phyloP scores from a whole-genome alignment of 2,329 filamentous ascomycete genomes.

The Aplosporella prunicola region DNA sequence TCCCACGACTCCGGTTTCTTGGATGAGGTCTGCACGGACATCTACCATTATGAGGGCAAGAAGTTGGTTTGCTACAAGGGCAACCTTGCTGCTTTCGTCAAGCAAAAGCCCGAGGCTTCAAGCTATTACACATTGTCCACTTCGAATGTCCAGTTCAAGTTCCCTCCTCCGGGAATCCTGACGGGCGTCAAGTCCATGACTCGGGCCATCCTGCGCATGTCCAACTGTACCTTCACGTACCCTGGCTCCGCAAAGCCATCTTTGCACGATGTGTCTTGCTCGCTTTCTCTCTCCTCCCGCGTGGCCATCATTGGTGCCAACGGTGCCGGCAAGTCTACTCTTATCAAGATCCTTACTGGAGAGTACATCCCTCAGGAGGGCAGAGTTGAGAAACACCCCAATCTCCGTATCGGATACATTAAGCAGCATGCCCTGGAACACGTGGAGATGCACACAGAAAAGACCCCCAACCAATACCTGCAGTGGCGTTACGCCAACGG shows the following conservation, averaged over 20 bases:
- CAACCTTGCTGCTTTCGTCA: slow-evolving; percentile 75
- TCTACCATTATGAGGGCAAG: slow-evolving; percentile 98
- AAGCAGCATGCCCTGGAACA: slow-evolving; percentile 98
- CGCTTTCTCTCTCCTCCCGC: slow-evolving; percentile 78
- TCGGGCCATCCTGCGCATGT: slow-evolving; percentile 91
- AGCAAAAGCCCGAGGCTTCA: slow-evolving; percentile 85
- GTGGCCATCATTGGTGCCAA: slow-evolving; percentile 96
- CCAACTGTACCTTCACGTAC: slow-evolving; percentile 83
- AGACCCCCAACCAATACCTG: slow-evolving; percentile 97
- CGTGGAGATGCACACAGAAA: slow-evolving; percentile 98
- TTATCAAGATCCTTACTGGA: slow-evolving; percentile 94
- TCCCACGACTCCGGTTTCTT: slow-evolving; percentile 97
- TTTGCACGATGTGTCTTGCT: slow-evolving; percentile 77
- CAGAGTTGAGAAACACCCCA: slow-evolving; percentile 95
- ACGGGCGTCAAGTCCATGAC: slow-evolving; percentile 93
- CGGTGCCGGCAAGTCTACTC: slow-evolving; percentile 93
- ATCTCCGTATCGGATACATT: slow-evolving; percentile 97
- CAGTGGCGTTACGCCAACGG: slow-evolving; percentile 98
- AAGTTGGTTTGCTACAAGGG: slow-evolving; percentile 83
- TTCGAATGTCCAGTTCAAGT: slow-evolving; percentile 89
- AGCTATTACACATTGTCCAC: slow-evolving; percentile 95
- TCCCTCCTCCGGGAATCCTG: slow-evolving; percentile 88
- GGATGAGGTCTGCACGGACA: slow-evolving; percentile 95
- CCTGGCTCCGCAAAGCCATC: slow-evolving; percentile 82
- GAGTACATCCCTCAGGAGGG: slow-evolving; percentile 76